Conservation (phyloP, 805 yeast genomes). For the Lipomyces orientalis region DNA sequence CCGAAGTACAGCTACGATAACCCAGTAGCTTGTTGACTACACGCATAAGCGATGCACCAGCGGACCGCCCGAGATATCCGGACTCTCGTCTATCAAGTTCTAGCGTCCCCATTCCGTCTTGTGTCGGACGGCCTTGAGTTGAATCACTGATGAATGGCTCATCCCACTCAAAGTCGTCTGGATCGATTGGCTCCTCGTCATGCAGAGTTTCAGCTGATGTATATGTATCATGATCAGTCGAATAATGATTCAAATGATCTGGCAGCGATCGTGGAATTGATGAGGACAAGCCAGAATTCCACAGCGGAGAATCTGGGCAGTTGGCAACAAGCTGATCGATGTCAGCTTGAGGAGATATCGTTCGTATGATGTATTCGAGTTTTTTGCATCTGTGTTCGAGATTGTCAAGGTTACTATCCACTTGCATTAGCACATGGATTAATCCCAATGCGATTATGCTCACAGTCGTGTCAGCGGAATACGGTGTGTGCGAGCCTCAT, state of each 20-base stretch:
- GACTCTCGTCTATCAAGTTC: slow-evolving; percentile 54
- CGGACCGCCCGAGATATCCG: slow-evolving; percentile 41
- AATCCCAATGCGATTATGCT: neutral
- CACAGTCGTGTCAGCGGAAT: slow-evolving; percentile 15
- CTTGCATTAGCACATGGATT: neutral
- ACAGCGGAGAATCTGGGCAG: neutral
- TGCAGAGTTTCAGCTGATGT: neutral
- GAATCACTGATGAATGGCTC: neutral
- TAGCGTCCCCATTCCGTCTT: slow-evolving; percentile 62
- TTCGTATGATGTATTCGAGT: neutral
- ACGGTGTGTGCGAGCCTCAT: slow-evolving; percentile 26
- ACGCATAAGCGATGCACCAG: slow-evolving; percentile 19
- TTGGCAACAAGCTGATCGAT: neutral
- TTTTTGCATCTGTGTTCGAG: neutral
- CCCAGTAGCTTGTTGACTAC: neutral
- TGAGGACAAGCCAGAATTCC: no score
- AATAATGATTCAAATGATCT: neutral
- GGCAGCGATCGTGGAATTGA: neutral
- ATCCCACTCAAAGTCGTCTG: neutral
- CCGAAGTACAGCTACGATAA: neutral
- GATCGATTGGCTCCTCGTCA: neutral
- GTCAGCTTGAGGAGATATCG: neutral
- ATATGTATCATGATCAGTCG: neutral
- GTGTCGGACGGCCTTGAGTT: slow-evolving; percentile 18
- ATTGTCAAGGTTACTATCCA: neutral